A percentile compares a stretch with the other conserved stretches of the same genome.
Evolutionary conservation across 2,329 filamentous ascomycete species (phyloP).

Genomic region (Esteya vermicola): DNA sequence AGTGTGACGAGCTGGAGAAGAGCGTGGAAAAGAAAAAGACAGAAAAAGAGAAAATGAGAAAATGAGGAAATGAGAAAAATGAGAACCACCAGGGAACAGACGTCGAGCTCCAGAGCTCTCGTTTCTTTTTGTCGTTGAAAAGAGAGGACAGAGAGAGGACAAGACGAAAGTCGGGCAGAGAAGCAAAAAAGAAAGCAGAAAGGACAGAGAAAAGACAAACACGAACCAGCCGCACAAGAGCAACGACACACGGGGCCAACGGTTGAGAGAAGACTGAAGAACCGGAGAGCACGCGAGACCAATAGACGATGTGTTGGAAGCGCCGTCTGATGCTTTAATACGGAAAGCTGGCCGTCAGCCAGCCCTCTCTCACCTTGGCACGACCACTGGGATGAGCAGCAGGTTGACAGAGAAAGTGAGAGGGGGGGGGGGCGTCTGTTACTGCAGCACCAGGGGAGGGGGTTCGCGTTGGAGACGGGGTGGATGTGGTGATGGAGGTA

Average conservation of each 20-base stretch:
- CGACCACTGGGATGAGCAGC: too few relatives aligned
- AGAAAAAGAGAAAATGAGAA: constrained; percentile 3
- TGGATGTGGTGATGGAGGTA: too few relatives aligned
- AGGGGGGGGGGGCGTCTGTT: too few relatives aligned
- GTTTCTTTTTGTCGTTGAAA: constrained; percentile 2
- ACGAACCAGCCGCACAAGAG: constrained; percentile 2
- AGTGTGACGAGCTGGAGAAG: not conserved
- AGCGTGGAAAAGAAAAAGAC: constrained; percentile 3
- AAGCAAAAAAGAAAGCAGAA: too few relatives aligned
- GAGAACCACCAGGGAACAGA: constrained; percentile 1
- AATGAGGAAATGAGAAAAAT: not conserved
- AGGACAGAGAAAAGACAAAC: too few relatives aligned
- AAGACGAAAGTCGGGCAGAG: too few relatives aligned
- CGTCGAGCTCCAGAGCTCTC: constrained; percentile 10
- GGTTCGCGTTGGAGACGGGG: too few relatives aligned
- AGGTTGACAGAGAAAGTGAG: too few relatives aligned
- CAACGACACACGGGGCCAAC: too few relatives aligned
- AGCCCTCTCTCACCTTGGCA: too few relatives aligned
- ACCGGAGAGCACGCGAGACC: constrained; percentile 1
- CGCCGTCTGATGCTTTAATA: constrained; percentile 3
- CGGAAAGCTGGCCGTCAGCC: not conserved
- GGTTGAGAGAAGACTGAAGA: constrained; percentile 1
- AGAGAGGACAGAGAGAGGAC: too few relatives aligned
- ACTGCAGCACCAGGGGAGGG: too few relatives aligned
- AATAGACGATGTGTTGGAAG: constrained; percentile 1